These are phyloP conservation scores for Boletus rufocinnamomeus DNA, from an alignment of 768 basidiomycete species.

Conservation along the genomic window DNA sequence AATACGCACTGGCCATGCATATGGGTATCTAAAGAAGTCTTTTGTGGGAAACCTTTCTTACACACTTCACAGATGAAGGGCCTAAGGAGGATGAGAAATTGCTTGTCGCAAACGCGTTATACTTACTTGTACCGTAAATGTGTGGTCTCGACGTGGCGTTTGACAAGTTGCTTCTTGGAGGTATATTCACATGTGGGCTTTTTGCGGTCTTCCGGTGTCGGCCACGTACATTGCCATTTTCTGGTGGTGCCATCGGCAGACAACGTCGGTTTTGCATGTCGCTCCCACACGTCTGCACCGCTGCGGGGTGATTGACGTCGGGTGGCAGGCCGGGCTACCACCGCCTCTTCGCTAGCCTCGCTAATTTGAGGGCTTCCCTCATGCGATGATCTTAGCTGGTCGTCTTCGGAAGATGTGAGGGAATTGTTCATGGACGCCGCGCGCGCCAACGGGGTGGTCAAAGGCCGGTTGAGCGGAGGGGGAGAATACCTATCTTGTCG, in stretches of 20 bases:
- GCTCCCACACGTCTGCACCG: conserved; percentile 36
- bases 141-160: conserved; percentile 64
- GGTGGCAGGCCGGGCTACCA: conserved; percentile 14
- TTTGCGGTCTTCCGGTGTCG: conserved; percentile 35
- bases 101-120: conserved; percentile 11
- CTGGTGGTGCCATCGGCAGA: conserved; percentile 36
- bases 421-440: conserved; percentile 22
- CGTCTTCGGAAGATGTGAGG: conserved; percentile 32
- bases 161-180: conserved; percentile 65
- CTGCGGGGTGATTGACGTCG: conserved; percentile 31
- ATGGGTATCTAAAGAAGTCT: conserved; percentile 60
- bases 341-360: conserved; percentile 33
- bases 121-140: conserved; percentile 62
- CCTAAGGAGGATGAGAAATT: conserved; percentile 36
- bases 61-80: conserved; percentile 55
- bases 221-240: conserved; percentile 46
- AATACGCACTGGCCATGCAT: conserved; percentile 51
- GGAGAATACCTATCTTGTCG: conserved; percentile 14
- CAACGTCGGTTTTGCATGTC: conserved; percentile 36
- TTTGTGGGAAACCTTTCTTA: conserved; percentile 56
- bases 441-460: conserved; percentile 12
- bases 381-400: conserved; percentile 31
- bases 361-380: conserved; percentile 35
- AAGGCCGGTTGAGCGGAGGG: conserved; percentile 11
- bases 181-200: conserved; percentile 42